Evolutionary conservation across 1,139 yeast genomes (phyloP).

Genomic region (Candida buenavistaensis): DNA sequence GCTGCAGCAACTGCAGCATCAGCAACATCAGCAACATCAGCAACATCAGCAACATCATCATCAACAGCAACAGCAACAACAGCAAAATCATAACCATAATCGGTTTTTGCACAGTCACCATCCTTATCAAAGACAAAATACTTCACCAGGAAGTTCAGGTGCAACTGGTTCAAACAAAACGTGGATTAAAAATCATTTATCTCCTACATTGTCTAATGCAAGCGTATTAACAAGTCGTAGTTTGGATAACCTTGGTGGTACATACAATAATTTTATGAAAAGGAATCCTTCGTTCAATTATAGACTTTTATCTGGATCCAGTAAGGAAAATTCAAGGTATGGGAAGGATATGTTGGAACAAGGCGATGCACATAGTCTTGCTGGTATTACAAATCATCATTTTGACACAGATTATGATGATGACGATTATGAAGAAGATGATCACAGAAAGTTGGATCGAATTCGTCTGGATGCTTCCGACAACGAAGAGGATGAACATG

Average conservation of each 20-base stretch:
- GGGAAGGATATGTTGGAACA: conserved; percentile 12
- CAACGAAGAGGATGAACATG: conserved; percentile 52
- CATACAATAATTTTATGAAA: conserved; percentile 21
- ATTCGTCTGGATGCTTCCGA: conserved; percentile 18
- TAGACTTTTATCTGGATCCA: conserved; percentile 19
- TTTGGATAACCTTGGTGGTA: conserved; percentile 22
- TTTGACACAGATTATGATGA: conserved; percentile 11
- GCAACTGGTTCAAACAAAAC: conserved; percentile 8
- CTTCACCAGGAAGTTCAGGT: conserved; percentile 4
- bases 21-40: not conserved
- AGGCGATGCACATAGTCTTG: conserved; percentile 9
- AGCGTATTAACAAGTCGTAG: conserved; percentile 16
- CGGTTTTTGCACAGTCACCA: not conserved
- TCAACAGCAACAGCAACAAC: not conserved
- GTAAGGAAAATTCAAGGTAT: conserved; percentile 13
- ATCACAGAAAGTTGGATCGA: no score
- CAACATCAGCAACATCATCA: not conserved
- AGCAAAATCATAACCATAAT: not conserved
- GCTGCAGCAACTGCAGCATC: conserved; percentile 1
- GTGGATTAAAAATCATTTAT: conserved; percentile 17
- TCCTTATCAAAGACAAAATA: conserved; percentile 5
- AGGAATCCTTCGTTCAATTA: conserved; percentile 20
- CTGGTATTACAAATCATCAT: conserved; percentile 7
- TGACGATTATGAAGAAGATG: conserved; percentile 10
- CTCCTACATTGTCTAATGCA: conserved; percentile 12